Evolutionary conservation across 78 protist species (phyloP), one percentile per base, ranked within the genome.

Genomic region (Dictyostelium capitatum): DNA sequence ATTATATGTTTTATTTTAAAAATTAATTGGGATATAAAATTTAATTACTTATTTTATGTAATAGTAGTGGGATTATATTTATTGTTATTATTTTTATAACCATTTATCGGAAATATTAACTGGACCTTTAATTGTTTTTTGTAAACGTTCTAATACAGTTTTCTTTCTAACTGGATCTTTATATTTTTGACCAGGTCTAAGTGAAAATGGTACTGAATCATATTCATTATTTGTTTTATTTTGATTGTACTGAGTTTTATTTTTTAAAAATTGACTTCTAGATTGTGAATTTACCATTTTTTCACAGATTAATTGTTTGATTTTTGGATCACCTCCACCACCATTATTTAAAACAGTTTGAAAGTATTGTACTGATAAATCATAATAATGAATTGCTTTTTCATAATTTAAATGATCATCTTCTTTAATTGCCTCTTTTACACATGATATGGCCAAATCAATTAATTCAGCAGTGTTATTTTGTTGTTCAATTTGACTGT

Each of bases 81-180:
- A 64, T 64, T 64, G 2, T n/a, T 20, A 28, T 69, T 69, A 14
- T n/a, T n/a, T n/a, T 79, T 84, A 59, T 47, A 62, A 25, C 92
- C 92, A 85, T 59, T 85, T 82, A 75, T 85, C 92, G 20, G 82
- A 73, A 30, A 85, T 85, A 85, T 85, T 85, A 15, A 59, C 43
- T 19, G 82, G 83, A 59, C 92, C 92, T 73, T 62, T 73, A 30
- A 85, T 85, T 37, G 92, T 85, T 75, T 85, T 85, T 25, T 50
- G 23, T 46, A 85, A 28, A 41, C 59, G n/a, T 62, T 85, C 92
- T 25, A 85, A 51, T 5, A 75, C 92, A n/a, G 82, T 74, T 57
- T 85, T 85, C 92, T 85, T 85, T 74, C 92, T 79, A n/a, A 85
- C 92, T 41, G 92, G 92, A 75, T 85, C 92, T 48, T 75, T 73